These are phyloP conservation scores for Harringtonia aguacate DNA, from an alignment of 2,329 filamentous ascomycete species.

Conservation along the genomic window DNA sequence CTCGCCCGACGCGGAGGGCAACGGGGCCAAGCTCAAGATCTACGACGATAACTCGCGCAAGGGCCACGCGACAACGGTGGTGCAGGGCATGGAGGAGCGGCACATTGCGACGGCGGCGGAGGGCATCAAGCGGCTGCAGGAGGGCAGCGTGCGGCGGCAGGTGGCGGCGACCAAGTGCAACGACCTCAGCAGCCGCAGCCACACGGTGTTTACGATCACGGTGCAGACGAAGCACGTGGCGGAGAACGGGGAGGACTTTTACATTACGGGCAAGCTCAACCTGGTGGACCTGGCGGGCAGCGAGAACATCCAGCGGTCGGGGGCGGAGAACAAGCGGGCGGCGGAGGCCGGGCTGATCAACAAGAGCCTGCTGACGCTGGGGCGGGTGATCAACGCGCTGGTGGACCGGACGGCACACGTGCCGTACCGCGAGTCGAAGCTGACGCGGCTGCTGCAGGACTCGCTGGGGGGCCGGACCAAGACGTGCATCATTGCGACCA, in stretches of 20 bases:
- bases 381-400: slow-evolving; percentile 92
- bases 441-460: slow-evolving; percentile 90
- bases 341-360: slow-evolving; percentile 95
- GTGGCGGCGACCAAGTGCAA: slow-evolving; percentile 99
- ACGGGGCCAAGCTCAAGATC: slow-evolving; percentile 68
- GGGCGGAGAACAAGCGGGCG: slow-evolving; percentile 95
- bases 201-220: slow-evolving; percentile 95
- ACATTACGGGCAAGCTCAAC: slow-evolving; percentile 89
- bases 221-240: slow-evolving; percentile 75
- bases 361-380: slow-evolving; percentile 89
- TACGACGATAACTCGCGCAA: slow-evolving; percentile 84
- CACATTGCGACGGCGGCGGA: slow-evolving; percentile 78
- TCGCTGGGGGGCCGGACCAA: slow-evolving; percentile 93
- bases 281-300: slow-evolving; percentile 93
- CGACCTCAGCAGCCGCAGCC: slow-evolving; percentile 90
- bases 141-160: slow-evolving; percentile 86
- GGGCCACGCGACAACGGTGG: slow-evolving; percentile 73
- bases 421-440: slow-evolving; percentile 85
- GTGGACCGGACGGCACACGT: slow-evolving; percentile 88
- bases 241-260: slow-evolving; percentile 78
- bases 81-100: slow-evolving; percentile 96
- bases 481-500: slow-evolving; percentile 95
- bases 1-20: slow-evolving; percentile 66
- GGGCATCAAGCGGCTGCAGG: slow-evolving; percentile 79
- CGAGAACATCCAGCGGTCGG: slow-evolving; percentile 94